phyloP scores from a whole-genome alignment of 2,329 filamentous ascomycete genomes.

The Trichoderma lentiforme region DNA sequence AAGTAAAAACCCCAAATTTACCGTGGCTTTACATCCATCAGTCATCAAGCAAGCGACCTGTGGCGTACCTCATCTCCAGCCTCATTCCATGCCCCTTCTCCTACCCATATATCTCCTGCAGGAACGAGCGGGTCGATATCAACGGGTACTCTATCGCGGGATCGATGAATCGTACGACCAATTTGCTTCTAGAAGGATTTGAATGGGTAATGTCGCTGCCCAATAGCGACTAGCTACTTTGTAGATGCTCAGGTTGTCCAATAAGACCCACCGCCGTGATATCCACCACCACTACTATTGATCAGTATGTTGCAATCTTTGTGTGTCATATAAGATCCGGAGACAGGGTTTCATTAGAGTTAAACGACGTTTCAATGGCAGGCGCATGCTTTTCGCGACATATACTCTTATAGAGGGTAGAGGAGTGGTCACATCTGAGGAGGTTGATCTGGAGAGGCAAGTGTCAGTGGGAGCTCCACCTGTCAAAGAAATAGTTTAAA shows the following conservation, averaged over 20 bases:
- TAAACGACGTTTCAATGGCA: neutral
- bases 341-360: neutral
- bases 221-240: neutral
- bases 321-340: no score
- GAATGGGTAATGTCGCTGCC: neutral
- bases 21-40: neutral
- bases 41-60: neutral
- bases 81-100: neutral
- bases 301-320: neutral
- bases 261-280: neutral
- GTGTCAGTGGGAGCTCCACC: neutral
- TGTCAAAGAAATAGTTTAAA: neutral
- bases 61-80: neutral
- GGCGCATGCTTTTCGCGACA: neutral
- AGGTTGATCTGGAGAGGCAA: neutral
- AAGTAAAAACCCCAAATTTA: neutral
- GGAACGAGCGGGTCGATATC: constrained; percentile 8
- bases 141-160: neutral
- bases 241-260: neutral
- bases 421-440: neutral
- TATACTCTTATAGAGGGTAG: neutral
- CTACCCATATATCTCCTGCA: neutral
- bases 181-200: neutral
- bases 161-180: neutral
- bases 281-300: neutral